A percentile compares a stretch with the other conserved stretches of the same genome.
phyloP scores from a whole-genome alignment of 2,329 filamentous ascomycete genomes.

The Claviceps sp. region DNA sequence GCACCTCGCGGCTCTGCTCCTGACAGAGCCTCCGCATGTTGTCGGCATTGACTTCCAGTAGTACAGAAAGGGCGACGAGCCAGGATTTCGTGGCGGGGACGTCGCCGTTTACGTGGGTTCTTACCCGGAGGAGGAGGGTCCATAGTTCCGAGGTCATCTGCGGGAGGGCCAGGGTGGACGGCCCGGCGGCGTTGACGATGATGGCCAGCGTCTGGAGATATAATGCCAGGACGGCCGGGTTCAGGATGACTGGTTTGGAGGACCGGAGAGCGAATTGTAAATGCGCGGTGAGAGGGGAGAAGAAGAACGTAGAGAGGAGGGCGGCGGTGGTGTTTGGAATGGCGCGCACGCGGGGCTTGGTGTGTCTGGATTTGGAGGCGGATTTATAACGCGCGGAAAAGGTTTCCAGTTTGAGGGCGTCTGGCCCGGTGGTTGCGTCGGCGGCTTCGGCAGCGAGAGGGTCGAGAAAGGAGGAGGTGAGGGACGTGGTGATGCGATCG shows the following conservation, averaged over 20 bases:
- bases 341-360: slow-evolving; percentile 32
- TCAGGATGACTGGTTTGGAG: slow-evolving; percentile 48
- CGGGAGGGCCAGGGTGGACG: slow-evolving; percentile 60
- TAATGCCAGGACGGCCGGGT: slow-evolving; percentile 61
- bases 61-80: slow-evolving; percentile 63
- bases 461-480: slow-evolving; percentile 62
- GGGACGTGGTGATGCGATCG: slow-evolving; percentile 49
- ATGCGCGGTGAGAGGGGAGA: slow-evolving; percentile 71
- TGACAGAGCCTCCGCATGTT: slow-evolving; percentile 60
- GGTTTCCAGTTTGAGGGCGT: slow-evolving; percentile 75
- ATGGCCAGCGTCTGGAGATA: slow-evolving; percentile 80
- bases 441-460: slow-evolving; percentile 74
- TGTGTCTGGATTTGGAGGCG: slow-evolving; percentile 12
- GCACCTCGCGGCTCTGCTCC: slow-evolving; percentile 59
- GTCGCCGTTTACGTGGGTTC: slow-evolving; percentile 46
- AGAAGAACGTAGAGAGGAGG: slow-evolving; percentile 64
- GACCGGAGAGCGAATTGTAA: slow-evolving; percentile 53
- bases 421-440: slow-evolving; percentile 65
- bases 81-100: slow-evolving; percentile 57
- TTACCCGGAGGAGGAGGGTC: slow-evolving; percentile 61
- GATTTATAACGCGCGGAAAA: slow-evolving; percentile 52
- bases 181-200: slow-evolving; percentile 69
- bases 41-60: slow-evolving; percentile 69
- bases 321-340: slow-evolving; percentile 68
- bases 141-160: slow-evolving; percentile 77